Evolutionary conservation across 169 alveolate species (phyloP).

Genomic region (Eimeria necatrix): DNA sequence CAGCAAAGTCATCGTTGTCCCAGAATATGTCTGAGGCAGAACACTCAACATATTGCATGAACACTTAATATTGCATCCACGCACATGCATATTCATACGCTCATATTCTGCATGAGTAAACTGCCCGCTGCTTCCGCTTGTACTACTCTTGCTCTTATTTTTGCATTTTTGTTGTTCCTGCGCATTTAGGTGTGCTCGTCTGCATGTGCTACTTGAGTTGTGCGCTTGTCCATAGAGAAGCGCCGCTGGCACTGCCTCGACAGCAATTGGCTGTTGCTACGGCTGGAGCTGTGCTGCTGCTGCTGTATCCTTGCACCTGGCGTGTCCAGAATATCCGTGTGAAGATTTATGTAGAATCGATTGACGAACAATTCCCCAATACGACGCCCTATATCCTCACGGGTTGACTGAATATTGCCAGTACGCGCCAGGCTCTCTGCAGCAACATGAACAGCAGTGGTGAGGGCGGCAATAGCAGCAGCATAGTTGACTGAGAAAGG

Average conservation of each 20-base stretch:
- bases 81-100: neutral
- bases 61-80: neutral
- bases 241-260: too few relatives aligned
- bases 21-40: constrained; percentile 87
- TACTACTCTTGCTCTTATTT: neutral
- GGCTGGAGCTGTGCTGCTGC: too few relatives aligned
- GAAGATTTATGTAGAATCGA: constrained; percentile 90
- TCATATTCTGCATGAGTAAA: neutral
- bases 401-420: constrained; percentile 88
- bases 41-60: neutral
- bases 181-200: neutral
- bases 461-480: constrained; percentile 20
- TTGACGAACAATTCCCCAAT: constrained; percentile 91
- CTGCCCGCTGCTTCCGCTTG: neutral
- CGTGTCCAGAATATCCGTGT: constrained; percentile 91
- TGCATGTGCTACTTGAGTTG: neutral
- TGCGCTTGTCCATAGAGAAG: too few relatives aligned
- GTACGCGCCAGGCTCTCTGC: constrained; percentile 89
- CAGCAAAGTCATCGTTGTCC: constrained; percentile 92
- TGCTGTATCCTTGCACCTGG: constrained; percentile 83
- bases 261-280: too few relatives aligned
- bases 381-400: constrained; percentile 89
- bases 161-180: neutral
- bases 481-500: neutral
- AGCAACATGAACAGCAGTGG: neutral